Conservation (phyloP, 2,329 filamentous ascomycete genomes). For the Pseudogymnoascus sp. region DNA sequence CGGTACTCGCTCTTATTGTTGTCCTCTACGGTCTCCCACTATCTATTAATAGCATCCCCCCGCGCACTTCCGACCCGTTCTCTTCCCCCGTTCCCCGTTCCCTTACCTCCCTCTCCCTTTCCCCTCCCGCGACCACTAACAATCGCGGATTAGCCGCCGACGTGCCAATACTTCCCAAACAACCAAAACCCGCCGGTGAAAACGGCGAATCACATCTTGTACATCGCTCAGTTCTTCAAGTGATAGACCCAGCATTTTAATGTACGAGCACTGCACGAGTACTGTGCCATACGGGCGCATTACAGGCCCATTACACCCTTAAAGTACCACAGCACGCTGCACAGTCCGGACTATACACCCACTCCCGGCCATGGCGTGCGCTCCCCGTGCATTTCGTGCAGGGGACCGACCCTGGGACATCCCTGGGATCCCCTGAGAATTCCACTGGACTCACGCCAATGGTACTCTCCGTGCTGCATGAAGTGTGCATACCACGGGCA, state of each 20-base stretch:
- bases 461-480: not conserved
- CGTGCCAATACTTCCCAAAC: not conserved
- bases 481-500: not conserved
- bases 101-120: not conserved
- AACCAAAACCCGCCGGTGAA: not conserved
- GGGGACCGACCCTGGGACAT: not conserved
- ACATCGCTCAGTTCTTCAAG: not conserved
- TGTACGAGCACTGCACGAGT: not conserved
- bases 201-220: not conserved
- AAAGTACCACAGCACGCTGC: not conserved
- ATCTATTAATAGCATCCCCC: too few relatives aligned
- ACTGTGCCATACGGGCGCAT: not conserved
- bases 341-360: not conserved
- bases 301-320: not conserved
- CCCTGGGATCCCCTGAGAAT: not conserved
- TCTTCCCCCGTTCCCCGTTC: not conserved
- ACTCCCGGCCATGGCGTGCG: not conserved
- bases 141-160: not conserved
- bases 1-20: too few relatives aligned
- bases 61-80: too few relatives aligned
- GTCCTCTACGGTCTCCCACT: too few relatives aligned
- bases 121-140: not conserved
- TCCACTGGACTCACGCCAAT: not conserved
- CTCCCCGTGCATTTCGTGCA: not conserved
- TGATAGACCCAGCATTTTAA: not conserved